phyloP scores from a whole-genome alignment of 179 eudicot species.

The Spinacia oleracea region DNA sequence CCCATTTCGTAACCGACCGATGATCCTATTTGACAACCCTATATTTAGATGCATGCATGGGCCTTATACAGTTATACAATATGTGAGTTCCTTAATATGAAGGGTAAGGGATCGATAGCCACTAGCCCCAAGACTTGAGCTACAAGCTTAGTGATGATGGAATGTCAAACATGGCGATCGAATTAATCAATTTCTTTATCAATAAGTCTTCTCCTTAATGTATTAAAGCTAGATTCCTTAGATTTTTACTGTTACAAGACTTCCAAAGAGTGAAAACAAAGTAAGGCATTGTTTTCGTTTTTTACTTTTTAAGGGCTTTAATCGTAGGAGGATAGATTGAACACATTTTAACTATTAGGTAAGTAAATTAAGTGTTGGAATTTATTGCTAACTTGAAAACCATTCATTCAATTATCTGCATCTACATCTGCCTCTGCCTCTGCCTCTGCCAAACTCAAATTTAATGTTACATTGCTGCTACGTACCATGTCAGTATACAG shows the following conservation, averaged over 20 bases:
- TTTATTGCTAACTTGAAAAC: neutral
- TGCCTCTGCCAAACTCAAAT: neutral
- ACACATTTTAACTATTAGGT: conserved; percentile 27
- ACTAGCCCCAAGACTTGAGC: conserved; percentile 6
- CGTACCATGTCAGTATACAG: neutral
- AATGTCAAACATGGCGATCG: conserved; percentile 9
- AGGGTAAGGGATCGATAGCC: neutral
- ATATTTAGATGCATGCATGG: neutral
- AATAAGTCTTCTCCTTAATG: too few relatives aligned
- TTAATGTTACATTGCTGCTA: neutral
- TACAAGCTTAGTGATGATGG: neutral
- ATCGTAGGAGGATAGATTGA: too few relatives aligned
- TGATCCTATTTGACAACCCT: too few relatives aligned
- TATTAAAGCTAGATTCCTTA: conserved; percentile 5
- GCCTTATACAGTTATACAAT: neutral
- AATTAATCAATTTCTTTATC: too few relatives aligned
- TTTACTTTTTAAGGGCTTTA: neutral
- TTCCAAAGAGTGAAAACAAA: conserved; percentile 26
- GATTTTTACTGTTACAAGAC: neutral
- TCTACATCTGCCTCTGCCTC: neutral
- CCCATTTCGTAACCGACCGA: too few relatives aligned
- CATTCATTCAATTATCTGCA: neutral
- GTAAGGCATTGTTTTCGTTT: conserved; percentile 33
- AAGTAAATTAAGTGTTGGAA: neutral
- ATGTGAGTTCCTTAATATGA: neutral